Conservation (phyloP, 805 yeast genomes). For the Yamadazyma scolyti region DNA sequence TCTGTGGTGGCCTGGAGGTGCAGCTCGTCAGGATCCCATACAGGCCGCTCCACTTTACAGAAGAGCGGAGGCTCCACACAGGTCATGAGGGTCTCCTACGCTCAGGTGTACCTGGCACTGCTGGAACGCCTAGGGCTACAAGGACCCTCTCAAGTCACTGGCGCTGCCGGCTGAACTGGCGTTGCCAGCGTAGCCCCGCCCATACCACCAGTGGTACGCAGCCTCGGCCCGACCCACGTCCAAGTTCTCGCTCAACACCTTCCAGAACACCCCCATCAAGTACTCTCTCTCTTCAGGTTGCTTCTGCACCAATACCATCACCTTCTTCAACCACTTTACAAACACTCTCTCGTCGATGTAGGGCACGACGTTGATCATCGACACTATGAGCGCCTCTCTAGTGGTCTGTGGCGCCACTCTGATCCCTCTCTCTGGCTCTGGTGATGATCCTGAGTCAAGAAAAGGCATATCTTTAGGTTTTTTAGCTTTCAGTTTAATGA, state of each 20-base stretch:
- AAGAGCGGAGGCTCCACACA: no score
- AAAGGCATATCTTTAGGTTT: constrained; percentile 27
- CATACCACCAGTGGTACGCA: constrained; percentile 66
- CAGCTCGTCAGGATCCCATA: no score
- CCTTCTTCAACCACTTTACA: constrained; percentile 44
- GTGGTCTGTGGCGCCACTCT: constrained; percentile 34
- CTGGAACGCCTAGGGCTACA: background rate
- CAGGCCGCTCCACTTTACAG: no score
- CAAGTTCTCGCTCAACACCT: constrained; percentile 51
- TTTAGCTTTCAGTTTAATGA: constrained; percentile 26
- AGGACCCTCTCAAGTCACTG: background rate
- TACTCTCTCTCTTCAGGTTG: constrained; percentile 30
- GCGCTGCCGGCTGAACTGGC: constrained; percentile 8
- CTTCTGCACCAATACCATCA: constrained; percentile 30
- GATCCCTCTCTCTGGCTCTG: constrained; percentile 17
- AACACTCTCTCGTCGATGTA: constrained; percentile 44
- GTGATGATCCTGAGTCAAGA: constrained; percentile 1
- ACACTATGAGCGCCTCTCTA: constrained; percentile 46
- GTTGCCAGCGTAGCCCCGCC: no score
- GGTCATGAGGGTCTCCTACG: no score
- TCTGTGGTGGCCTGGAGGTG: no score
- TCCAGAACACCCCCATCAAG: constrained; percentile 47
- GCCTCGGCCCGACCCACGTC: constrained; percentile 54
- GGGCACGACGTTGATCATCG: constrained; percentile 51
- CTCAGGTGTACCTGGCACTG: no score